Evolutionary conservation across 176 grass and related monocot species (phyloP).

Genomic region (Avena insularis): DNA sequence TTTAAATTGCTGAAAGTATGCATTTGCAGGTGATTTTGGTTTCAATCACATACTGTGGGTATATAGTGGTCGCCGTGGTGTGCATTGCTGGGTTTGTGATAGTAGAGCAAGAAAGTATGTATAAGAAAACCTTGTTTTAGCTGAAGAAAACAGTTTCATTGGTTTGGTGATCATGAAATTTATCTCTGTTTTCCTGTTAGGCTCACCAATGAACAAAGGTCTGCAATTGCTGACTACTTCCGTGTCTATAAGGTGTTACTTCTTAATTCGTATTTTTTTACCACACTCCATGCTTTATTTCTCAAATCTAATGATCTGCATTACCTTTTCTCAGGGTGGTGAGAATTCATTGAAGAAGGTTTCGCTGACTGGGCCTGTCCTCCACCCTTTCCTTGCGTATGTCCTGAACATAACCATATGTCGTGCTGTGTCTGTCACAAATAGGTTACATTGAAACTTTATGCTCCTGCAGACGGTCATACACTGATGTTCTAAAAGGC

Average conservation of each 20-base stretch:
- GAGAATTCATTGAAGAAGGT: slow-evolving; percentile 89
- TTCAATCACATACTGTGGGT: slow-evolving; percentile 98
- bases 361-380: slow-evolving; percentile 66
- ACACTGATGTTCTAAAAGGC: slow-evolving; percentile 80
- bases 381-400: slow-evolving; percentile 92
- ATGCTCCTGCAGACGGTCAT: slow-evolving; percentile 66
- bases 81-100: slow-evolving; percentile 99
- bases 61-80: slow-evolving; percentile 93
- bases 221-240: slow-evolving; percentile 87
- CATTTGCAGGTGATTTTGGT: slow-evolving; percentile 85
- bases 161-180: slow-evolving; percentile 20
- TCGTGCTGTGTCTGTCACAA: slow-evolving; percentile 18
- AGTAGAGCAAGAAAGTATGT: slow-evolving; percentile 84
- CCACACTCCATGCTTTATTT: background rate
- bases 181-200: slow-evolving; percentile 46
- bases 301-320: background rate
- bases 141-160: slow-evolving; percentile 2
- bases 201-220: slow-evolving; percentile 89
- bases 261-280: slow-evolving; percentile 17
- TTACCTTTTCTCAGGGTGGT: slow-evolving; percentile 62
- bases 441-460: slow-evolving; percentile 30
- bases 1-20: slow-evolving; percentile 10
- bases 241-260: slow-evolving; percentile 78
- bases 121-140: slow-evolving; percentile 2
- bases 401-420: slow-evolving; percentile 35